phyloP scores from a whole-genome alignment of 2,329 filamentous ascomycete genomes.

The Arachnomyces sp. region DNA sequence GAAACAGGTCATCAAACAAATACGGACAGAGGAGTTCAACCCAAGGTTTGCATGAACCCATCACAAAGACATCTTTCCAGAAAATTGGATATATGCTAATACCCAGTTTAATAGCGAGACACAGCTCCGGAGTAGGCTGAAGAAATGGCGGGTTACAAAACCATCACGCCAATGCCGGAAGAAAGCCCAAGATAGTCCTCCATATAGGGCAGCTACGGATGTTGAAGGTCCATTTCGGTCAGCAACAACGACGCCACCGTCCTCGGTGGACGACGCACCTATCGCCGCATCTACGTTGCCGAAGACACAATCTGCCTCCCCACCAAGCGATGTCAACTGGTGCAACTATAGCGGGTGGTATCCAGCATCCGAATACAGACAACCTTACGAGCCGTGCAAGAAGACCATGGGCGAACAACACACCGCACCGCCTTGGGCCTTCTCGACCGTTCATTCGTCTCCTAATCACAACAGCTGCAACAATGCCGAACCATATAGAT shows the following conservation, averaged over 20 bases:
- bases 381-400: no score
- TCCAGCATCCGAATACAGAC: no score
- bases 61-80: not conserved
- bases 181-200: conserved; percentile 22
- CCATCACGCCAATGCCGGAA: conserved; percentile 37
- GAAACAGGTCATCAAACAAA: conserved; percentile 39
- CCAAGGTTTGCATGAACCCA: conserved; percentile 27
- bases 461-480: no score
- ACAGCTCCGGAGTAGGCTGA: conserved; percentile 36
- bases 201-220: conserved; percentile 7
- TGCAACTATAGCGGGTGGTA: no score
- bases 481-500: no score
- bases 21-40: conserved; percentile 35
- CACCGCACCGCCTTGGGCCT: no score
- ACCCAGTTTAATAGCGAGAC: conserved; percentile 28
- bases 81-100: not conserved
- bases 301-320: no score
- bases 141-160: conserved; percentile 40
- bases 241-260: conserved; percentile 12
- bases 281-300: no score
- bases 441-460: no score
- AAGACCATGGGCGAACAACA: no score
- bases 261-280: no score
- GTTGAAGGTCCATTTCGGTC: conserved; percentile 7
- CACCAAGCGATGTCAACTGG: no score